A percentile compares a stretch with the other conserved stretches of the same genome.
phyloP scores from a whole-genome alignment of 139 green algal genomes.

The Tetradesmus obliquus region DNA sequence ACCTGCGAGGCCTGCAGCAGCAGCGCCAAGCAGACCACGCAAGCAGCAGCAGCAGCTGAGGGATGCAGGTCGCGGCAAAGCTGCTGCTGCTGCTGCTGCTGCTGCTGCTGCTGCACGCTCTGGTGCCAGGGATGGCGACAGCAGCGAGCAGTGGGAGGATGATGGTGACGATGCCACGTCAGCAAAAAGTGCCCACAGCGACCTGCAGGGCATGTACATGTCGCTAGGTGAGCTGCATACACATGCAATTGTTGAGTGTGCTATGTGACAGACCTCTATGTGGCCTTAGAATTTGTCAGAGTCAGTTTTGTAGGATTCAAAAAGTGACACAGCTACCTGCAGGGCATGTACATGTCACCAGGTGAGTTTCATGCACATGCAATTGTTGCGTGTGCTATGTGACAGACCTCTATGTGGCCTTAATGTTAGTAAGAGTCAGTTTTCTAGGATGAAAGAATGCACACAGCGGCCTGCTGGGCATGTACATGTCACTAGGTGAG shows the following conservation, averaged over 20 bases:
- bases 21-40: not conserved
- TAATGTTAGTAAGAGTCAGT: not conserved
- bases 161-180: slow-evolving; percentile 25
- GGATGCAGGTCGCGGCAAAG: not conserved
- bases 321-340: not conserved
- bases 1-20: not conserved
- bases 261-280: not conserved
- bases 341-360: not conserved
- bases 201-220: slow-evolving; percentile 16
- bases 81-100: not conserved
- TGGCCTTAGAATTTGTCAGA: not conserved
- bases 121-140: not conserved
- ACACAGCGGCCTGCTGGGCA: not conserved
- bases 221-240: not conserved
- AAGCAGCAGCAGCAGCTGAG: slow-evolving; percentile 43
- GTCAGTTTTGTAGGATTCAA: not conserved
- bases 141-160: not conserved
- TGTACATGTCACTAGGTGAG: not conserved
- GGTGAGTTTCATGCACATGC: no score
- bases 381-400: not conserved
- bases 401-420: not conserved
- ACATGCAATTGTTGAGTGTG: not conserved
- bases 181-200: slow-evolving; percentile 18
- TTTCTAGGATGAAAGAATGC: not conserved
- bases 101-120: not conserved